Evolutionary conservation across 2,329 filamentous ascomycete species (phyloP).

Genomic region (Fulvia fulva): DNA sequence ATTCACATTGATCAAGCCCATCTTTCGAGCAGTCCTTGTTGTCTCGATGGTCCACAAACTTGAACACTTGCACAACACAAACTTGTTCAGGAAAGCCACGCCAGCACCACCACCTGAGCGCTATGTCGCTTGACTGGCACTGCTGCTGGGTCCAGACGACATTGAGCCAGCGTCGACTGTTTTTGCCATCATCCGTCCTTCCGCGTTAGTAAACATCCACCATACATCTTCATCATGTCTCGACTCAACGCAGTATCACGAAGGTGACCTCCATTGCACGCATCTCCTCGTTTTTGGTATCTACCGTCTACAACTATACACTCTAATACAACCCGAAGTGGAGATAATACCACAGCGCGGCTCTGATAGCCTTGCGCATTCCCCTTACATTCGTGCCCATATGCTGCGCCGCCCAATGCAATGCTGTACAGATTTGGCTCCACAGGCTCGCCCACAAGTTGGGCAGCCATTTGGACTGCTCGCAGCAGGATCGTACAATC

Average conservation of each 20-base stretch:
- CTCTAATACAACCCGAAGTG: conserved; percentile 4
- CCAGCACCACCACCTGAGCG: no score
- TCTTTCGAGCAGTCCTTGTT: no score
- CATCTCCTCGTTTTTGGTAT: background rate
- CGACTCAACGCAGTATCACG: background rate
- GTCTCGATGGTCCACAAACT: background rate
- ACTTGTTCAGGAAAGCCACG: no score
- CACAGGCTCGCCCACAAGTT: background rate
- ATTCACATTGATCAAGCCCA: no score
- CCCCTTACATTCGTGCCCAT: background rate
- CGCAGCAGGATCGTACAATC: background rate
- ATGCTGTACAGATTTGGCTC: conserved; percentile 2
- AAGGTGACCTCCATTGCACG: background rate
- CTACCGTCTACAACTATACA: background rate
- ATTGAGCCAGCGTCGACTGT: no score
- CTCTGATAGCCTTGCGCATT: background rate
- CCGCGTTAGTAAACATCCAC: no score
- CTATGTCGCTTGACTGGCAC: no score
- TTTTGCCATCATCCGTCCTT: no score
- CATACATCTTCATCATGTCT: no score
- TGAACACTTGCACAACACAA: background rate
- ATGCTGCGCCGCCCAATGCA: background rate
- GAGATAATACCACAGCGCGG: background rate
- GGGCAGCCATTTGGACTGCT: background rate
- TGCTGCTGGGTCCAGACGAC: no score